phyloP scores from a whole-genome alignment of 2,329 filamentous ascomycete genomes.

The Epichloe typhina region DNA sequence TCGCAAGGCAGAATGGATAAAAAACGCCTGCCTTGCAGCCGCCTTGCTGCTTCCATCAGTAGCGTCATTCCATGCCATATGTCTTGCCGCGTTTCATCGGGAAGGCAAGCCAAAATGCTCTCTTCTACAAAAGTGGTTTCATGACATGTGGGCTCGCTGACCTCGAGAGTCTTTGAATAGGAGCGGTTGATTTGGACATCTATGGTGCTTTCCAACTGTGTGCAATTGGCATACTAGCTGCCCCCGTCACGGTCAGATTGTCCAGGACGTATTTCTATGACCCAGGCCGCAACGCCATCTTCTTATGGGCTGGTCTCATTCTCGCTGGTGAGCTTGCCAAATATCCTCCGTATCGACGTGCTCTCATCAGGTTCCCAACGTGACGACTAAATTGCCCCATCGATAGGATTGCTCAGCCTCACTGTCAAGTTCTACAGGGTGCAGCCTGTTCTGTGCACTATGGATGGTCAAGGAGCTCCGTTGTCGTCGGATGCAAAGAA shows the following conservation, averaged over 20 bases:
- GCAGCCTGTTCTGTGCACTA: slow-evolving; percentile 27
- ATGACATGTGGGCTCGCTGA: neutral
- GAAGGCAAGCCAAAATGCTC: slow-evolving; percentile 31
- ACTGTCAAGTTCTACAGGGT: slow-evolving; percentile 52
- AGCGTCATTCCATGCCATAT: slow-evolving; percentile 49
- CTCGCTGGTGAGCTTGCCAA: slow-evolving; percentile 37
- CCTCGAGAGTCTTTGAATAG: slow-evolving; percentile 20
- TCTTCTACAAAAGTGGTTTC: neutral
- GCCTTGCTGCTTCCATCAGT: slow-evolving; percentile 50
- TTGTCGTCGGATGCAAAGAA: slow-evolving; percentile 19
- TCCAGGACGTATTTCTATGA: slow-evolving; percentile 52
- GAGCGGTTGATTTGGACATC: slow-evolving; percentile 53
- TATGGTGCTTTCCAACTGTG: slow-evolving; percentile 57
- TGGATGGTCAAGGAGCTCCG: slow-evolving; percentile 23
- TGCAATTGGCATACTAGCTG: slow-evolving; percentile 50
- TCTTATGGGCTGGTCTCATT: slow-evolving; percentile 49
- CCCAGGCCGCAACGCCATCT: slow-evolving; percentile 51
- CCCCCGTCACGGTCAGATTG: slow-evolving; percentile 46
- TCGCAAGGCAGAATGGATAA: slow-evolving; percentile 47
- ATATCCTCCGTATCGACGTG: neutral
- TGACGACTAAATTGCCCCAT: neutral
- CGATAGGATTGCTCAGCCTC: slow-evolving; percentile 42
- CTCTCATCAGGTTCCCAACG: neutral
- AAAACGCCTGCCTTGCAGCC: slow-evolving; percentile 50
- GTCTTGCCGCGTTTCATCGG: slow-evolving; percentile 45